phyloP scores from a whole-genome alignment of 352 stramenopile genomes.

The Pythium sukuiense region DNA sequence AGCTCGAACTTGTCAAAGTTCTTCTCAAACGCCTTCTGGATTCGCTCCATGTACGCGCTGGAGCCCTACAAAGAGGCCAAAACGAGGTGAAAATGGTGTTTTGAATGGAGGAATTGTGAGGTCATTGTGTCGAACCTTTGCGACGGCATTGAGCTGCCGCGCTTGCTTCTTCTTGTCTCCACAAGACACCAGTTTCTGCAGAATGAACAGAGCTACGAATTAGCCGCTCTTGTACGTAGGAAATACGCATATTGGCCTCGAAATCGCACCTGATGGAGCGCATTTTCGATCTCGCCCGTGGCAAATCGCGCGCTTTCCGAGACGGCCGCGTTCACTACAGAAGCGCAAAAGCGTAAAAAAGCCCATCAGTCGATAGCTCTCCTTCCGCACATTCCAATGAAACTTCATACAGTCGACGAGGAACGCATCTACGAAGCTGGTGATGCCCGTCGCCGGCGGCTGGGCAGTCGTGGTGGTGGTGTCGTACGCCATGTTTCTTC shows the following conservation, averaged over 20 bases:
- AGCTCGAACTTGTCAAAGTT: slow-evolving; percentile 88
- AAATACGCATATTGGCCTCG: not conserved
- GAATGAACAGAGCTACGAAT: not conserved
- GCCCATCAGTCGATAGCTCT: slow-evolving; percentile 8
- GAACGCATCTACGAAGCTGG: slow-evolving; percentile 51
- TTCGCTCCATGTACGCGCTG: slow-evolving; percentile 57
- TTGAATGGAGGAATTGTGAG: not conserved
- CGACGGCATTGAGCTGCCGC: slow-evolving; percentile 56
- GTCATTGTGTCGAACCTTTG: slow-evolving; percentile 37
- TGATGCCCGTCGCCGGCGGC: slow-evolving; percentile 9
- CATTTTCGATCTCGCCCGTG: slow-evolving; percentile 66
- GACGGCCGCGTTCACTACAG: slow-evolving; percentile 46
- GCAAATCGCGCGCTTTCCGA: slow-evolving; percentile 50
- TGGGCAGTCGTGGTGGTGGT: not conserved
- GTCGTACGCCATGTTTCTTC: slow-evolving; percentile 6
- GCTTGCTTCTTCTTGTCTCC: slow-evolving; percentile 66
- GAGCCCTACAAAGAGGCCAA: slow-evolving; percentile 34
- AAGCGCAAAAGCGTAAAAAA: not conserved
- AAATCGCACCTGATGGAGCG: slow-evolving; percentile 53
- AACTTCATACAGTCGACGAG: slow-evolving; percentile 50
- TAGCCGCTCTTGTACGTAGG: not conserved
- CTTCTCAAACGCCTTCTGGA: slow-evolving; percentile 65
- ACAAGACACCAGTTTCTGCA: slow-evolving; percentile 35
- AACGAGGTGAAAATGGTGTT: too few relatives aligned
- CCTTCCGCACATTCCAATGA: not conserved